These are phyloP conservation scores for Collybia nuda DNA, from an alignment of 768 basidiomycete species.

Conservation along the genomic window DNA sequence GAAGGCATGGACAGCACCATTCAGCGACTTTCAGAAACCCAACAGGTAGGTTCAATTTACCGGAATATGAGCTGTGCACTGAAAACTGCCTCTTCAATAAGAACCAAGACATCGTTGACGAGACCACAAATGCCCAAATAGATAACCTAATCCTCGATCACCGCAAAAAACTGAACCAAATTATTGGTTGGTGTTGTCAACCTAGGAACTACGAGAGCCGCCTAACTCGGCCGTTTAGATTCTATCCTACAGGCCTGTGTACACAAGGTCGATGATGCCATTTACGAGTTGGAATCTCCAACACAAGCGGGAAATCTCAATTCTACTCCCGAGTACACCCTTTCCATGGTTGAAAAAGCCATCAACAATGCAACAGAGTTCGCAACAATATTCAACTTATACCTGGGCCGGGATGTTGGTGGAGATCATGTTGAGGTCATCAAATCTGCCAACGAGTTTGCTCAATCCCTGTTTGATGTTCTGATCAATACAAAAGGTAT, in stretches of 20 bases:
- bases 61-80: not conserved
- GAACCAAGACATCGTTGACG: constrained; percentile 83
- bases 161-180: constrained; percentile 95
- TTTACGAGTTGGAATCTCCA: constrained; percentile 97
- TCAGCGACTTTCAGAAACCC: constrained; percentile 80
- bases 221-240: constrained; percentile 49
- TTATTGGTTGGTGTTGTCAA: constrained; percentile 64
- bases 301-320: constrained; percentile 92
- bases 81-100: constrained; percentile 33
- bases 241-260: constrained; percentile 96
- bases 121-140: constrained; percentile 94
- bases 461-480: constrained; percentile 90
- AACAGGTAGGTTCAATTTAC: constrained; percentile 56
- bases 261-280: constrained; percentile 94
- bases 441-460: constrained; percentile 95
- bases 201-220: no score
- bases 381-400: constrained; percentile 90
- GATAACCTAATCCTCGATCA: constrained; percentile 96
- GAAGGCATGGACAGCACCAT: constrained; percentile 94
- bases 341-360: constrained; percentile 98
- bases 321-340: constrained; percentile 97
- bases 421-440: constrained; percentile 98
- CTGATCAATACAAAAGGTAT: constrained; percentile 94
- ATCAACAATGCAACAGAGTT: constrained; percentile 95
- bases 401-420: constrained; percentile 81